Evolutionary conservation across 176 grass and related monocot genomes (phyloP).

Genomic region (Zoysia pacifica): DNA sequence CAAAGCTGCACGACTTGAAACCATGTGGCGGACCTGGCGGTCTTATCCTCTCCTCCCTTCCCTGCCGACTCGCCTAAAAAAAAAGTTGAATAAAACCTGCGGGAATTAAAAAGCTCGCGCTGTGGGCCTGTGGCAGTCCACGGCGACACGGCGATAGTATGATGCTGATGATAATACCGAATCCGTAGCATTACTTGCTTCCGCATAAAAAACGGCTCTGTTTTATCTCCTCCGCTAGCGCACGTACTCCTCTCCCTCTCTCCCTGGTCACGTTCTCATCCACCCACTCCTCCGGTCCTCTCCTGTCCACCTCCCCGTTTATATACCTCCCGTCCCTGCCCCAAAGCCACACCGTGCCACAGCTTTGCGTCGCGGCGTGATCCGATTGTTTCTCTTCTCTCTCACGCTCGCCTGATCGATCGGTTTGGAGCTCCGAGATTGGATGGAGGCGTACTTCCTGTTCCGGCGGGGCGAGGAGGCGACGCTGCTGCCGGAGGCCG

Average conservation of each 20-base stretch:
- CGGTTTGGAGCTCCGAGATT: background rate
- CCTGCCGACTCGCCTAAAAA: background rate
- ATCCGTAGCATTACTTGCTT: slow-evolving; percentile 25
- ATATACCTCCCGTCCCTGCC: slow-evolving; percentile 35
- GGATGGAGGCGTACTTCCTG: slow-evolving; percentile 50
- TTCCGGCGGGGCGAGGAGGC: background rate
- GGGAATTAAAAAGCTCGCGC: background rate
- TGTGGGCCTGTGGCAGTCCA: background rate
- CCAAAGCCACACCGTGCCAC: background rate
- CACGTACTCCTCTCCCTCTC: background rate
- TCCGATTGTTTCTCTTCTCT: background rate
- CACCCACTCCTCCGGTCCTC: background rate
- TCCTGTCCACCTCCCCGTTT: slow-evolving; percentile 7
- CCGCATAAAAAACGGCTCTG: slow-evolving; percentile 9
- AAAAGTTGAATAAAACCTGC: slow-evolving; percentile 8
- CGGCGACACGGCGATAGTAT: background rate
- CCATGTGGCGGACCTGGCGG: slow-evolving; percentile 61
- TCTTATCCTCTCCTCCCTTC: slow-evolving; percentile 44
- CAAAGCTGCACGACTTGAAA: background rate
- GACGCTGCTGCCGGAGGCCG: background rate
- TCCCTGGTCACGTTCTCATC: slow-evolving; percentile 44
- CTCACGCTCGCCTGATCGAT: background rate
- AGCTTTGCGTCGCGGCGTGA: background rate
- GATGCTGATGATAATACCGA: slow-evolving; percentile 17
- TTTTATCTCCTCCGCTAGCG: slow-evolving; percentile 38